Conservation (phyloP, 306 rosid genomes). For the Gillenia trifoliata region DNA sequence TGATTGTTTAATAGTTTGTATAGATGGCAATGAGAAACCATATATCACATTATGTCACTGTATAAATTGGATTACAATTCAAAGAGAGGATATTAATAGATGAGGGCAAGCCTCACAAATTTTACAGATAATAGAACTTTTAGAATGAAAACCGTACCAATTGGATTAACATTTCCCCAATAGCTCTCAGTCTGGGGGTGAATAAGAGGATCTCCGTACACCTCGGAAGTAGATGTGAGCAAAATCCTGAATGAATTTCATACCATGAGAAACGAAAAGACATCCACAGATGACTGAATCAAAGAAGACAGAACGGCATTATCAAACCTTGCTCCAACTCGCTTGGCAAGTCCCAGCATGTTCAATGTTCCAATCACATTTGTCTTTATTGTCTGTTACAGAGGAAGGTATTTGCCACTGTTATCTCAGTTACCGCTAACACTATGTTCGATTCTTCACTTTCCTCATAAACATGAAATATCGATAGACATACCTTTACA, state of each 20-base stretch:
- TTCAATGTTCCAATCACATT: conserved; percentile 96
- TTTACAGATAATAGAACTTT: not conserved
- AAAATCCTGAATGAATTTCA: conserved; percentile 61
- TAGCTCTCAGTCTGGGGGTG: conserved; percentile 94
- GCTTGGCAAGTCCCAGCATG: conserved; percentile 98
- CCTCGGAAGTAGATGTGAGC: conserved; percentile 98
- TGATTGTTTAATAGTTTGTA: not conserved
- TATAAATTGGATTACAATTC: not conserved
- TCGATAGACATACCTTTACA: conserved; percentile 58
- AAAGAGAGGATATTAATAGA: not conserved
- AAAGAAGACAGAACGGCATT: not conserved
- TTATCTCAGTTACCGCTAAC: not conserved
- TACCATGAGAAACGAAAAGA: conserved; percentile 25
- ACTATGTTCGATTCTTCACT: not conserved
- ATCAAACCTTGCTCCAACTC: conserved; percentile 95
- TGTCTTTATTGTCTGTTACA: conserved; percentile 85
- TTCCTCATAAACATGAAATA: not conserved
- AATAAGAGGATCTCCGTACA: conserved; percentile 94
- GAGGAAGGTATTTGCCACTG: not conserved
- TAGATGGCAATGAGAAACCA: not conserved
- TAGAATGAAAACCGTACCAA: conserved; percentile 47
- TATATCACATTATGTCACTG: not conserved
- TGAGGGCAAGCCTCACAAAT: not conserved
- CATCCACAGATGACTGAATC: not conserved
- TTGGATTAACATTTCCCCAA: conserved; percentile 99